Base-by-base conservation (phyloP, 148 eudicot species). In the Polygonum aviculare region DNA sequence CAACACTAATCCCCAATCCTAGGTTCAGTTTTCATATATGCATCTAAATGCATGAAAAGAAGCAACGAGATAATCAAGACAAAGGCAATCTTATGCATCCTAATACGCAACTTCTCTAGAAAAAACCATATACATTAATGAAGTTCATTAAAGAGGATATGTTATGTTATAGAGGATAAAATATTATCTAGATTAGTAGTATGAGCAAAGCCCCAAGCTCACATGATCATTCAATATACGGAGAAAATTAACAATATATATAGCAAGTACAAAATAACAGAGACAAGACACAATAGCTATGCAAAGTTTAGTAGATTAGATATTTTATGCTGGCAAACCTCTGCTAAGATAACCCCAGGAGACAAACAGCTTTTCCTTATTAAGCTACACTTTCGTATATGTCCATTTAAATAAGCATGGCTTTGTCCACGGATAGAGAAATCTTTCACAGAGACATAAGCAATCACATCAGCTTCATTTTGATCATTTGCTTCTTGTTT, bases 371-470 rank as follows among this genome's bases (percentile, higher is more conserved):
- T 83, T 57, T 87, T 69, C 36, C 86, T 85, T 67, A 7, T 38
- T 57, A 94, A 79, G 80, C 89, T 94, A 81, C 92, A 90, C 80
- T 92, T 94, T 77, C 84, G 83, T 50, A 94, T 77, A 75, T 87
- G 89, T 35, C 89, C 86, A 51, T 40, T 26, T 47, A 75, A 35
- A 50, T 63, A 52, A 6, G 74, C 81, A 41, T 80, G 70, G 76
- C 81, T 77, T 47, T 67, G 80, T 49, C 82, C 79, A 62, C 70
- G 75, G 70, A 74, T 75, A 51, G 76, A 80, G 22, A 75, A 77
- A 79, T 55, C 88, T 81, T 84, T 84, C n/a, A 82, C 76, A 54
- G 86, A 86, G 51, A 91, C 65, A 80, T 94, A 94, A 26, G 97
- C 97, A 83, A 84, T 88, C 19, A 88, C 63, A 83, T 87, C 84